Conservation (phyloP, 179 eudicot genomes). For the Beta macrorhiza region DNA sequence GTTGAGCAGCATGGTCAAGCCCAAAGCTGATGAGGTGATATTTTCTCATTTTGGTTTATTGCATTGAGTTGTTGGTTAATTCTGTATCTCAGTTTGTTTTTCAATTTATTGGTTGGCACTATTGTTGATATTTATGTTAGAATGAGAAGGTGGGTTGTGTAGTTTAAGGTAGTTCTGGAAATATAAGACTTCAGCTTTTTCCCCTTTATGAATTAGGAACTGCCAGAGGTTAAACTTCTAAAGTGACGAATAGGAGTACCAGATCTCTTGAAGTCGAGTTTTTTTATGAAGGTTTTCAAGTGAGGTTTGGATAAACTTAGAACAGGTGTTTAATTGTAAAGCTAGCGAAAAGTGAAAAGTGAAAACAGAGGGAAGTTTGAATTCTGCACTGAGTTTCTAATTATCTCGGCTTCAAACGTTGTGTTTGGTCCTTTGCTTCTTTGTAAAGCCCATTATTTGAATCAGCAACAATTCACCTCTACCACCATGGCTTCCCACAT, state of each 20-base stretch:
- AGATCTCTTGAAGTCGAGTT: background rate
- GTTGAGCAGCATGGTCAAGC: constrained; percentile 73
- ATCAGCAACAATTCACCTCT: background rate
- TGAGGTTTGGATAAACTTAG: background rate
- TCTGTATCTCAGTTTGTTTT: background rate
- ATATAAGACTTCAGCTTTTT: background rate
- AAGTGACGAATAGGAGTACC: background rate
- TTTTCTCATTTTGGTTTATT: constrained; percentile 10
- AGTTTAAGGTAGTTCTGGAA: background rate
- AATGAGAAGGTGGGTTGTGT: background rate
- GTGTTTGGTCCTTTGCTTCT: background rate
- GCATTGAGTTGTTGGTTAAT: background rate
- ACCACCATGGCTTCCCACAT: background rate
- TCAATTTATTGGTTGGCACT: background rate
- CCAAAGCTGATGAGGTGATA: constrained; percentile 77
- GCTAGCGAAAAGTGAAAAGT: background rate
- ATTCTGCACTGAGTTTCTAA: background rate
- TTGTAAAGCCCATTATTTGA: background rate
- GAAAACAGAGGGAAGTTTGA: background rate
- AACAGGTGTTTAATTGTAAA: background rate
- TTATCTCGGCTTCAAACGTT: background rate
- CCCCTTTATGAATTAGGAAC: background rate
- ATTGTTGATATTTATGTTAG: background rate
- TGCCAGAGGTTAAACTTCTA: background rate
- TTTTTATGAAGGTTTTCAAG: background rate